These are phyloP conservation scores for Wickerhamiella domercqiae DNA, from an alignment of 805 yeast species.

Conservation along the genomic window DNA sequence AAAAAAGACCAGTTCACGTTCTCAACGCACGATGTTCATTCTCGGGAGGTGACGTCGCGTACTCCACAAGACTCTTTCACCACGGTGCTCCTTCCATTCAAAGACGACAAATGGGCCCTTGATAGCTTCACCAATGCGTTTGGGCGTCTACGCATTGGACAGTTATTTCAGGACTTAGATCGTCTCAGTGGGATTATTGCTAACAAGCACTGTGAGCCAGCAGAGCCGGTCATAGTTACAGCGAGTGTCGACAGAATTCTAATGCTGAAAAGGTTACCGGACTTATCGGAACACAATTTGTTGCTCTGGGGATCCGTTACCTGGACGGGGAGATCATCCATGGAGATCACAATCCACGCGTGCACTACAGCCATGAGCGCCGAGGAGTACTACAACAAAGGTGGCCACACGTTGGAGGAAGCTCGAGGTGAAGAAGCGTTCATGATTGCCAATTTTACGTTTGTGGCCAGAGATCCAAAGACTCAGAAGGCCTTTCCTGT, in stretches of 20 bases:
- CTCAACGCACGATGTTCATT: slow-evolving; percentile 56
- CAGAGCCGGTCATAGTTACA: slow-evolving; percentile 89
- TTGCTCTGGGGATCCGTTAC: slow-evolving; percentile 81
- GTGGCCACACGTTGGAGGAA: slow-evolving; percentile 37
- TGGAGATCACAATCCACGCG: slow-evolving; percentile 89
- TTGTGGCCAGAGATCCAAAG: slow-evolving; percentile 87
- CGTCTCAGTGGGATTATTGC: slow-evolving; percentile 91
- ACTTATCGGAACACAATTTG: slow-evolving; percentile 57
- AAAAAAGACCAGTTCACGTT: slow-evolving; percentile 18
- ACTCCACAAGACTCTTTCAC: slow-evolving; percentile 57
- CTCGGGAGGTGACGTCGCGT: slow-evolving; percentile 54
- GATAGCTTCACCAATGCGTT: slow-evolving; percentile 81
- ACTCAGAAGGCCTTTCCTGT: slow-evolving; percentile 84
- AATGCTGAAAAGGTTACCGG: slow-evolving; percentile 72
- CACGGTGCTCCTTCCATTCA: slow-evolving; percentile 50
- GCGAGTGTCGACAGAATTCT: slow-evolving; percentile 88
- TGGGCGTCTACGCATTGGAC: slow-evolving; percentile 87
- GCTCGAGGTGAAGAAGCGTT: slow-evolving; percentile 57
- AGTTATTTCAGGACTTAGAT: slow-evolving; percentile 84
- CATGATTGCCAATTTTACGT: slow-evolving; percentile 81
- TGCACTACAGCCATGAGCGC: slow-evolving; percentile 36
- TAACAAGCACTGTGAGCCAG: slow-evolving; percentile 84
- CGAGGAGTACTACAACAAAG: slow-evolving; percentile 18
- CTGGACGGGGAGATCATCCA: slow-evolving; percentile 89
- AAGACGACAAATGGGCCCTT: slow-evolving; percentile 64